Evolutionary conservation across 345 rosid genomes (phyloP).

Genomic region (Eucalyptus victrix): DNA sequence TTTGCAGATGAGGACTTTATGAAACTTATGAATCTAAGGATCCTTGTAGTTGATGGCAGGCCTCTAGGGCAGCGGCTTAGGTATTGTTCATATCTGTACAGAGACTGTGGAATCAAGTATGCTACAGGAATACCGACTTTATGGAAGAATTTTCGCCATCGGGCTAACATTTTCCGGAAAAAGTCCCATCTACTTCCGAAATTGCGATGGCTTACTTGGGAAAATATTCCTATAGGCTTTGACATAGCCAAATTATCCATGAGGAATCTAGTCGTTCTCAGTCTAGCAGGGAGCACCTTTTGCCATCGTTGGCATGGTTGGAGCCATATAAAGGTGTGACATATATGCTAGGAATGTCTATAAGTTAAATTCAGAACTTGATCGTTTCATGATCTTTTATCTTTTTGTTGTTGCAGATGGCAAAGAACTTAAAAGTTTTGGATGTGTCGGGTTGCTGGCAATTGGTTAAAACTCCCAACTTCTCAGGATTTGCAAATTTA

Average conservation of each 20-base stretch:
- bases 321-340: neutral
- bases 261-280: neutral
- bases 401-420: neutral
- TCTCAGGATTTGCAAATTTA: neutral
- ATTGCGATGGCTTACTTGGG: neutral
- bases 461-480: neutral
- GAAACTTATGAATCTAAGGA: neutral
- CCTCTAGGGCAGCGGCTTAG: fast-evolving
- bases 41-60: neutral
- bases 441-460: neutral
- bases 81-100: no score
- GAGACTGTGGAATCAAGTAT: fast-evolving
- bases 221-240: neutral
- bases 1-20: neutral
- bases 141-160: no score
- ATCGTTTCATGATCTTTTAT: neutral
- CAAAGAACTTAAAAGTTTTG: neutral
- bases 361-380: neutral
- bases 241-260: neutral
- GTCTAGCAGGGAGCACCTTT: neutral
- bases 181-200: neutral
- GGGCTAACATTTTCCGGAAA: neutral
- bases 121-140: no score
- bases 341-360: neutral
- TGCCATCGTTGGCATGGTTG: neutral